A percentile compares a stretch with the other conserved stretches of the same genome.
phyloP scores from a whole-genome alignment of 306 rosid genomes.

The Pterocarpus macrocarpus region DNA sequence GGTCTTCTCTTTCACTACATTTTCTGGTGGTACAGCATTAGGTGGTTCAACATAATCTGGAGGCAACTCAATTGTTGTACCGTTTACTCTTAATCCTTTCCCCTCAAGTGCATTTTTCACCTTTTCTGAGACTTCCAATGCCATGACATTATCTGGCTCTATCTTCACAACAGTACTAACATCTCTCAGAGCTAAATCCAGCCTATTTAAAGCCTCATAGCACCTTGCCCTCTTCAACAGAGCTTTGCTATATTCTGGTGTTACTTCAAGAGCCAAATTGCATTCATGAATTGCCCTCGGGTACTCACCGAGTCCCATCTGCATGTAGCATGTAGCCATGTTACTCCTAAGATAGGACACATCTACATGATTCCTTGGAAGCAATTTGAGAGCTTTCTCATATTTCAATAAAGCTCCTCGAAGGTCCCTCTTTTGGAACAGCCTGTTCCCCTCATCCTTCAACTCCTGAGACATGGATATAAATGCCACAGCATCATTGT shows the following conservation, averaged over 20 bases:
- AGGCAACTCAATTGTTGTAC: constrained; percentile 72
- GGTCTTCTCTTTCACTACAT: constrained; percentile 64
- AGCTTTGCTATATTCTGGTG: constrained; percentile 86
- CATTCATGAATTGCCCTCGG: constrained; percentile 93
- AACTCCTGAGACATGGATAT: constrained; percentile 74
- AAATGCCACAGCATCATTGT: constrained; percentile 67
- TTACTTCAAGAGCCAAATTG: constrained; percentile 85
- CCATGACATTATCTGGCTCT: constrained; percentile 88
- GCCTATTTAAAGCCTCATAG: constrained; percentile 82
- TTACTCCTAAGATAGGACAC: constrained; percentile 87
- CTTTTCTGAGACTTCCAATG: constrained; percentile 75
- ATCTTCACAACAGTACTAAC: constrained; percentile 67
- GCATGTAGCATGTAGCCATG: constrained; percentile 96
- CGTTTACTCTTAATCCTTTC: constrained; percentile 73
- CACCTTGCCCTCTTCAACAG: constrained; percentile 94
- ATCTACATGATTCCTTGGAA: constrained; percentile 82
- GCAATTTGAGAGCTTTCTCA: constrained; percentile 83
- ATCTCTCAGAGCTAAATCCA: constrained; percentile 88
- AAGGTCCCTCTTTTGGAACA: constrained; percentile 82
- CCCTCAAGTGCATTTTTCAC: constrained; percentile 69
- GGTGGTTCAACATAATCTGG: constrained; percentile 74
- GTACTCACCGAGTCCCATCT: constrained; percentile 83
- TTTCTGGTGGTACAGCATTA: constrained; percentile 42
- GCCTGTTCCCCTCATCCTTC: constrained; percentile 89
- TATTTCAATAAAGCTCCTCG: constrained; percentile 84